These are phyloP conservation scores for Venturia nashicola DNA, from an alignment of 2,329 filamentous ascomycete genomes.

Conservation along the genomic window DNA sequence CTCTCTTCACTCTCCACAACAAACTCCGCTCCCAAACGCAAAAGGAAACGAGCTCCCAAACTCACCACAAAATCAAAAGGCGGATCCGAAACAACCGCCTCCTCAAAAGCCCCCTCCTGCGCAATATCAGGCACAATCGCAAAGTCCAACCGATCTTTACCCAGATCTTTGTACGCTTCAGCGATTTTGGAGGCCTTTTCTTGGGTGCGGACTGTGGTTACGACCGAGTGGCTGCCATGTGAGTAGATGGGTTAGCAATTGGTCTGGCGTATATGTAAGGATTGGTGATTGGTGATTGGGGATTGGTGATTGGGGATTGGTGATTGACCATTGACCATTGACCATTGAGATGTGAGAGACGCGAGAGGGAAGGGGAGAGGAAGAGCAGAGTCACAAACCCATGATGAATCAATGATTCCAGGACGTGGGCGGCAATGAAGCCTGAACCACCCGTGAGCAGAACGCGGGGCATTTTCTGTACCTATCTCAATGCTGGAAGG, in stretches of 20 bases:
- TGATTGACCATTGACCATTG: too few relatives aligned
- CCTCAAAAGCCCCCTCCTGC: conserved; percentile 52
- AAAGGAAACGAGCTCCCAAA: background rate
- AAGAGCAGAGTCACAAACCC: conserved; percentile 21
- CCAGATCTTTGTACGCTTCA: conserved; percentile 36
- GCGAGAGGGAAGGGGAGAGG: conserved; percentile 3
- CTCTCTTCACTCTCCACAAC: background rate
- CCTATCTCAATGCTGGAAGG: background rate
- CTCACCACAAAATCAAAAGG: conserved; percentile 58
- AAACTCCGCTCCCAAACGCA: too few relatives aligned
- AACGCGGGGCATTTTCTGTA: conserved; percentile 24
- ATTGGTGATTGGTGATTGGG: too few relatives aligned
- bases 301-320: too few relatives aligned
- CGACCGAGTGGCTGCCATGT: conserved; percentile 40
- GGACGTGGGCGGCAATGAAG: conserved; percentile 54
- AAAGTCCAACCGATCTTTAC: conserved; percentile 48
- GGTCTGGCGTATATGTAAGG: background rate
- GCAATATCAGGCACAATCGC: conserved; percentile 63
- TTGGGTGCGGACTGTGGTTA: conserved; percentile 50
- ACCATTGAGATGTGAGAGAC: too few relatives aligned
- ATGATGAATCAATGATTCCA: conserved; percentile 44
- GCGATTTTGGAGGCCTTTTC: conserved; percentile 51
- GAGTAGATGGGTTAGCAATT: background rate
- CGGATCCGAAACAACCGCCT: conserved; percentile 46
- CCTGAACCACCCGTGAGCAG: conserved; percentile 42